Evolutionary conservation across 2,329 filamentous ascomycete genomes (phyloP), one percentile per base, ranked within the genome.

Genomic region (Thelonectria rubi): DNA sequence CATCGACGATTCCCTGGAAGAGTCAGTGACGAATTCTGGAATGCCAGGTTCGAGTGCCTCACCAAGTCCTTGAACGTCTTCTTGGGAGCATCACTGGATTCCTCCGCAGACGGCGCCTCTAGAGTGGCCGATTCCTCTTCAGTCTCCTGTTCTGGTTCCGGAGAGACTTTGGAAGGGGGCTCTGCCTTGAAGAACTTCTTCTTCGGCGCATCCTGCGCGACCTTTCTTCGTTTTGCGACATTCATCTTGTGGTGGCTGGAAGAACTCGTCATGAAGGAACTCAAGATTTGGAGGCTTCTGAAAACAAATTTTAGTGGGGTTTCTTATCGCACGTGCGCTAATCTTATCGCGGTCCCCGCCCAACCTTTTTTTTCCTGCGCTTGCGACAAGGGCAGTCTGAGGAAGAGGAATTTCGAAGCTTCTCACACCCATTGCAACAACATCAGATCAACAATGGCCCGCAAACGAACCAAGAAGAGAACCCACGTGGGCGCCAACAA

Each of bases 391-490:
- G 46, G 49, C 58, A 62, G 62, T 43, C 42, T 54, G 9, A 39
- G 39, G 54, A 49, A 52, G 14, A 46, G 55, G 32, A 47, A 54
- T 62, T 58, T 65, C 54, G 60, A 62, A 60, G 55, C 66, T 58
- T 45, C 40, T 48, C 20, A 42, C 39, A 60, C 50, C 52, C 59
- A 65, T 57, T 63, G 50, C 62, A 40, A 64, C 60, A 63, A 9
- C 12, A 34, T 61, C 39, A 66, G 61, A 65, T 61, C 62, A 67
- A 73, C 62, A 72, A 97, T 97, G 94, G 93, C 92, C 37, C 90
- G 89, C 77, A 85, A 86, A 80, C 84, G 93, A 73, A 88, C 88
- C 53, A 97, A 97, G 83, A 97, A 94, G 86, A 89, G 92, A 76
- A 97, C 94, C 63, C 93, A 97, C 78, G 78, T 89, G 56, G 88